These are phyloP conservation scores for Pleurotus ostreatus DNA, from an alignment of 768 basidiomycete genomes.

Conservation along the genomic window DNA sequence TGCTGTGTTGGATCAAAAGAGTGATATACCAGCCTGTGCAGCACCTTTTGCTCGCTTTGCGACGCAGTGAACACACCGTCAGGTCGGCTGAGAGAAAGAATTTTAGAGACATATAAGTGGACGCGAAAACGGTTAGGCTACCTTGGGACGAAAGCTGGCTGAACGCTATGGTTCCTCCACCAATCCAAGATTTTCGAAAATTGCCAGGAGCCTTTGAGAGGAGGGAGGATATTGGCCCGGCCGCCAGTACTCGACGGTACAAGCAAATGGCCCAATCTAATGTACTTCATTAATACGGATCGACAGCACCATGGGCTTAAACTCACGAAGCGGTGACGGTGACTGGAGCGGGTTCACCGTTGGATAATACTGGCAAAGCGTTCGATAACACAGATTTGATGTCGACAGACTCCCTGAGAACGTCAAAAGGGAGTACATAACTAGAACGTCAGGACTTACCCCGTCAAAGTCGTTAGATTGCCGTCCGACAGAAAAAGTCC, in stretches of 20 bases:
- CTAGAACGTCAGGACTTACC: constrained; percentile 25
- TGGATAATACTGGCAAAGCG: background rate
- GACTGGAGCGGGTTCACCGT: constrained; percentile 9
- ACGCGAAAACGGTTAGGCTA: constrained; percentile 16
- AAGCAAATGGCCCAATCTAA: constrained; percentile 62
- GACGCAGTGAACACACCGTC: constrained; percentile 24
- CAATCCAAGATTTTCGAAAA: constrained; percentile 42
- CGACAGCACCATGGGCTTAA: background rate
- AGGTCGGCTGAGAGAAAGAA: constrained; percentile 30
- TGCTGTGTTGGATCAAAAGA: constrained; percentile 17
- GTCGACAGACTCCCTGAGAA: constrained; percentile 9
- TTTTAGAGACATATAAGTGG: background rate
- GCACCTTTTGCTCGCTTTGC: constrained; percentile 25
- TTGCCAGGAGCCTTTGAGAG: constrained; percentile 36
- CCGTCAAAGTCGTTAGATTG: constrained; percentile 26
- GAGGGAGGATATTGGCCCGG: constrained; percentile 39
- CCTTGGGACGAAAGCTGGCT: constrained; percentile 50
- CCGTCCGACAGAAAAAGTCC: constrained; percentile 33
- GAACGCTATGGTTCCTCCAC: constrained; percentile 29
- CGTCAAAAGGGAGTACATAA: background rate
- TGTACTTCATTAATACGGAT: background rate
- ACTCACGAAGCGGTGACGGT: constrained; percentile 39
- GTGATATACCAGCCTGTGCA: constrained; percentile 49
- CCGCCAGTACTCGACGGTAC: constrained; percentile 29
- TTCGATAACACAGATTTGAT: constrained; percentile 6